Conservation (phyloP, 73 alveolate genomes). For the Tetrahymena elliotti region DNA sequence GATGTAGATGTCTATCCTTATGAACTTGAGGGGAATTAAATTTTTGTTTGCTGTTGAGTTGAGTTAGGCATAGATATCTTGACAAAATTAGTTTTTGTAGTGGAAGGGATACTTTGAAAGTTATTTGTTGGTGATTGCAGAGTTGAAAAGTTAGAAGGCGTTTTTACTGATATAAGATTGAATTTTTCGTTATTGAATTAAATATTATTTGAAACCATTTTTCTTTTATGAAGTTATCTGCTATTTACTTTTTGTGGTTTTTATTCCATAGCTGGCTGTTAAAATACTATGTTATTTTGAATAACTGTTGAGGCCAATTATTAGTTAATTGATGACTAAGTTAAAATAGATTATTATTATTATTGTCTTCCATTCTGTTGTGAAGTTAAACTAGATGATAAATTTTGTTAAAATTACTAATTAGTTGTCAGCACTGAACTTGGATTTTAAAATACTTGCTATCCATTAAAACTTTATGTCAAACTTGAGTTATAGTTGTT, state of each 20-base stretch:
- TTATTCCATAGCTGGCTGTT: not conserved
- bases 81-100: not conserved
- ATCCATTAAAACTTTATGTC: not conserved
- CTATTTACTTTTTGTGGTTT: not conserved
- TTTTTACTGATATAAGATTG: not conserved
- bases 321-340: not conserved
- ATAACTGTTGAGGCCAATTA: not conserved
- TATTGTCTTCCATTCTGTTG: not conserved
- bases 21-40: not conserved
- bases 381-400: not conserved
- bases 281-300: not conserved
- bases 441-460: not conserved
- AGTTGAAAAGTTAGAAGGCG: not conserved
- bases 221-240: not conserved
- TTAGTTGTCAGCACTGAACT: not conserved
- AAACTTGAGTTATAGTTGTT: not conserved
- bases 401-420: not conserved
- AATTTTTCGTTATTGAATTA: not conserved
- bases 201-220: not conserved
- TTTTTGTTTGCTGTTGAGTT: not conserved
- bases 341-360: not conserved
- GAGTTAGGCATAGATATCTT: not conserved
- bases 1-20: not conserved
- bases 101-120: not conserved
- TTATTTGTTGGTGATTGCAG: not conserved